Percentiles rank a stretch among this genome's conserved stretches.
Conservation (phyloP, 441 rosid genomes). For the Iberis amara region DNA sequence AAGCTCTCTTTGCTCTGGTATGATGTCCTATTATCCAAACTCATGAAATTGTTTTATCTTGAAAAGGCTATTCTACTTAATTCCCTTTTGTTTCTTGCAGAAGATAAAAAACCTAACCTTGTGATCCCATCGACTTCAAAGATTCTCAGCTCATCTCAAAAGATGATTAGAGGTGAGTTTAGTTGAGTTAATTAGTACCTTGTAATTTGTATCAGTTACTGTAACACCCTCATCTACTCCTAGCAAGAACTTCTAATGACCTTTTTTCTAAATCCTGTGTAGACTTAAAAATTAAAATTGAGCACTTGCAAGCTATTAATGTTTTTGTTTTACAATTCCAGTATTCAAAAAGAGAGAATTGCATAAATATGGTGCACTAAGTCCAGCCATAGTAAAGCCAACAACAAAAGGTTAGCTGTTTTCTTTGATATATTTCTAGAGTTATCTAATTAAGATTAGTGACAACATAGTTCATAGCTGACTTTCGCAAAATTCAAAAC, state of each 20-base stretch:
- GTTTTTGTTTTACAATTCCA: slow-evolving; percentile 12
- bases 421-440: background rate
- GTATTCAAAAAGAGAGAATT: slow-evolving; percentile 32
- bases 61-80: background rate
- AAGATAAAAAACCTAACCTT: slow-evolving; percentile 31
- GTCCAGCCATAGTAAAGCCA: slow-evolving; percentile 24
- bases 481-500: background rate
- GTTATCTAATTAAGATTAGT: no score
- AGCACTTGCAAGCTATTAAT: slow-evolving; percentile 9
- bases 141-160: slow-evolving; percentile 34
- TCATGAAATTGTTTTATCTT: background rate
- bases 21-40: slow-evolving; percentile 1
- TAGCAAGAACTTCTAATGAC: background rate
- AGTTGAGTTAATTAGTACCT: background rate
- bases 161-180: slow-evolving; percentile 33
- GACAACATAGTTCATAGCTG: no score
- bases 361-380: slow-evolving; percentile 23
- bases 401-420: slow-evolving; percentile 17
- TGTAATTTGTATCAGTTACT: background rate
- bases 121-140: slow-evolving; percentile 27
- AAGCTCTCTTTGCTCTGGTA: slow-evolving; percentile 39
- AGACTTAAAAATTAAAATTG: background rate
- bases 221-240: background rate
- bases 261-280: background rate
- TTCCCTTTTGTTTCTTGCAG: slow-evolving; percentile 10